Base-by-base conservation (phyloP, 805 yeast species). In the Schwanniomyces sp. region DNA sequence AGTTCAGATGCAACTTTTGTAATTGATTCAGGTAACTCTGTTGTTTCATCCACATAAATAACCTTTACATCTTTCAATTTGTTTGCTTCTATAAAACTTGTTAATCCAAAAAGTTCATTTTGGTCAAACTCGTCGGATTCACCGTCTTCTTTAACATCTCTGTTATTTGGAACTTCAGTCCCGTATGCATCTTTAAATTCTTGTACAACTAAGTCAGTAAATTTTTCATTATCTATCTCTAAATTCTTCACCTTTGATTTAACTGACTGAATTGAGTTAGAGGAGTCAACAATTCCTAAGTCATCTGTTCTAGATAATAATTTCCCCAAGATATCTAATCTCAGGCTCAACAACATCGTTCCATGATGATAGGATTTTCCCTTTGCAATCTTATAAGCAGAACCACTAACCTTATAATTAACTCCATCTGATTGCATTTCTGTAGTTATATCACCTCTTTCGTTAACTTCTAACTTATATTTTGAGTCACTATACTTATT, bases 341-440 rank as follows among this genome's bases (percentile, higher is more conserved):
- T 73, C 37, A 95, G 83, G 46, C 79, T 69, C 21, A 94, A 70
- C 7, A 94, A 72, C 96, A 94, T 88, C 0, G 99, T 94, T 0
- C 97, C 99, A 69, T 94, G 99, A 62, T 94, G 99, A 54, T 91
- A 85, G 6, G 96, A 83, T 55, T 82, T 82, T 0, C 94, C 91
- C 42, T 79, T 77, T 5, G 96, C 84, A 28, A 94, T 74, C 62
- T 91, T 91, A 66, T 81, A 94, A 0, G 99, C 97, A 7, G 96
- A 88, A 0, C 99, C 99, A 56, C 96, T 86, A 4, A 94, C 82
- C 60, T 94, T 94, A 21, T 62, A 69, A 18, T 49, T 46, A 7
- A 56, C 50, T 1, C 66, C 69, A 12, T 58, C 59, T 1, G 50
- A 43, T 26, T 56, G 59, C 21, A 40, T 27, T 6, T 45, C 57